Evolutionary conservation across 2,329 filamentous ascomycete genomes (phyloP), one percentile per base, ranked within the genome.

Genomic region (Hawksworthiomyces lignivorus): DNA sequence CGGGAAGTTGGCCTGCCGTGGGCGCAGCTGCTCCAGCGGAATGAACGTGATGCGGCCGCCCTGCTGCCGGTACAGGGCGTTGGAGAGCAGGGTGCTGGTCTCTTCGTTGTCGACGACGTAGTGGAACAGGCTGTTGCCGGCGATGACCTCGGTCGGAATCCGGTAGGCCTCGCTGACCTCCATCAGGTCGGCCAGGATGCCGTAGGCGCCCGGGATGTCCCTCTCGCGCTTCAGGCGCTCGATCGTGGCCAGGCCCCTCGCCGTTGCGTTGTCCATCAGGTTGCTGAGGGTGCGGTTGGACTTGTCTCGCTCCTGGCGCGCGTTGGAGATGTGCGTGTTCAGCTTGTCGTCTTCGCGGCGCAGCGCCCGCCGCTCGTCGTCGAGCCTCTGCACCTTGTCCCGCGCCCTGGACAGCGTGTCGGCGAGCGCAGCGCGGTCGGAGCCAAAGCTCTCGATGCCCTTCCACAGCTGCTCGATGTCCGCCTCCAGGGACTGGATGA

Each of bases 11-110:
- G 77, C 65, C 14, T 77, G 71, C 43, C 80, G 80, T 0, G 80
- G 76, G 40, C 79, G 80, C 26, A 98, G 68, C 49, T 89, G 82
- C 49, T 87, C 90, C 17, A 98, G 70, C 0, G 92, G 92, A 74
- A 97, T 90, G 56, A 96, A 96, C 0, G 94, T 98, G 15, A 98
- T 76, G 56, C 92, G 79, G 11, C 92, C 92, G 14, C 84, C 83
- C 47, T 80, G 84, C 51, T 87, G 80, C 50, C 80, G 82, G 57
- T 88, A 84, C 21, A 98, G 70, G 12, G 80, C 75, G 51, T 90
- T 84, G 32, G 92, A 79, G 26, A 96, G 76, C 51, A 79, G 77
- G 1, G 86, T 87, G 1, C 89, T 88, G 0, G 89, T 96, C 30
- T 84, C 79, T 47, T 94, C 87, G 37, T 84, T 90, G 59, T 98